These are phyloP conservation scores for Teunomyces kruisii DNA, from an alignment of 805 yeast genomes.

Conservation along the genomic window DNA sequence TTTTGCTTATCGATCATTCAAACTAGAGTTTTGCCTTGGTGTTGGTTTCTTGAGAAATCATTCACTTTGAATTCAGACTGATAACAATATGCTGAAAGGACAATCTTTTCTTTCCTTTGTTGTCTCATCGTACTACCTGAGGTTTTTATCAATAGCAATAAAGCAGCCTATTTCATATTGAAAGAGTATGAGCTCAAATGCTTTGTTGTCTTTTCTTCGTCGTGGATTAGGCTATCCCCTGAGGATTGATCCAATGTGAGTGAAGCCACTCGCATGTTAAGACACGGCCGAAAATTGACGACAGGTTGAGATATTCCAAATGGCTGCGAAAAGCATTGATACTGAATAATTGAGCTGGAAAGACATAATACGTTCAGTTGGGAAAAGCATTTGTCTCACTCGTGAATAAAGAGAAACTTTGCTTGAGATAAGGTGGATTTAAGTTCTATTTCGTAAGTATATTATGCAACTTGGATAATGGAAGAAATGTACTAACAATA, in stretches of 20 bases:
- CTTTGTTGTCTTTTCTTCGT: not conserved
- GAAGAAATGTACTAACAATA: slow-evolving; percentile 6
- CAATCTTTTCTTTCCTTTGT: not conserved
- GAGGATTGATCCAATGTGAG: slow-evolving; percentile 9
- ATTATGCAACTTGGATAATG: not conserved
- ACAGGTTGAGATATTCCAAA: not conserved
- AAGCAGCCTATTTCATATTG: not conserved
- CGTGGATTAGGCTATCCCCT: slow-evolving; percentile 6
- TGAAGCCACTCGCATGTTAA: slow-evolving; percentile 6
- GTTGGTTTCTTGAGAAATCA: not conserved
- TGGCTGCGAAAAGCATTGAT: not conserved
- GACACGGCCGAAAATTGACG: not conserved
- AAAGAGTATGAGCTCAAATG: slow-evolving; percentile 1
- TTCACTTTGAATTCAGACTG: not conserved
- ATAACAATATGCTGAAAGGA: not conserved
- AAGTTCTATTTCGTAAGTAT: slow-evolving; percentile 3
- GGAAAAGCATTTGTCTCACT: not conserved
- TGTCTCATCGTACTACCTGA: not conserved
- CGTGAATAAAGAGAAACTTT: not conserved
- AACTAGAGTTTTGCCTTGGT: not conserved
- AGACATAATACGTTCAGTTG: not conserved
- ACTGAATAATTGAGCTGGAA: not conserved
- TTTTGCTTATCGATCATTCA: not conserved
- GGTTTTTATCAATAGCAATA: not conserved
- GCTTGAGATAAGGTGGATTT: not conserved